Conservation (phyloP, 805 yeast species). For the Ogataea dorogensis region DNA sequence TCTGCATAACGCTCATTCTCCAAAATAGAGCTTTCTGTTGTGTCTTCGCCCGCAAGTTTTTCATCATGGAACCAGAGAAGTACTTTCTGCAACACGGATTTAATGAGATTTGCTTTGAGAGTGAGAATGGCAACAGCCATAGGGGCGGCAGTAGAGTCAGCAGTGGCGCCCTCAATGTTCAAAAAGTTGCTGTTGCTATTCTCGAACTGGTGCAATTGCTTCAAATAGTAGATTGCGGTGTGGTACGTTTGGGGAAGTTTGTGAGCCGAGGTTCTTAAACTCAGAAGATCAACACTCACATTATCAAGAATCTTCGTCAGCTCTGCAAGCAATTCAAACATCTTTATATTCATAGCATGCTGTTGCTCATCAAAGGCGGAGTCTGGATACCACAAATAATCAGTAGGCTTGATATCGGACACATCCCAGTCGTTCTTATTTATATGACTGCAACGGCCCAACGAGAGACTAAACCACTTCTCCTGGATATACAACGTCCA, state of each 20-base stretch:
- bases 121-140: slow-evolving; percentile 14
- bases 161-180: slow-evolving; percentile 5
- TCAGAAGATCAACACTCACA: slow-evolving; percentile 8
- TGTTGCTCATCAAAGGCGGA: slow-evolving; percentile 11
- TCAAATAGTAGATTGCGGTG: slow-evolving; percentile 3
- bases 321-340: slow-evolving; percentile 11
- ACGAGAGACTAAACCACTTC: slow-evolving; percentile 17
- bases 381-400: slow-evolving; percentile 14
- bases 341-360: slow-evolving; percentile 10
- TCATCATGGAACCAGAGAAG: slow-evolving; percentile 6
- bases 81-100: slow-evolving; percentile 12
- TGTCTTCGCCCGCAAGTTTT: slow-evolving; percentile 1
- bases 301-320: slow-evolving; percentile 16
- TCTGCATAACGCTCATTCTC: slow-evolving; percentile 4
- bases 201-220: slow-evolving; percentile 6
- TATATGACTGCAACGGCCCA: slow-evolving; percentile 18
- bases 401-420: slow-evolving; percentile 10
- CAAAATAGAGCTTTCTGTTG: slow-evolving; percentile 1
- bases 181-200: slow-evolving; percentile 7
- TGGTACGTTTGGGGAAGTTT: slow-evolving; percentile 5
- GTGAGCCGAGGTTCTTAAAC: slow-evolving; percentile 4
- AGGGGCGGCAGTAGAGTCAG: slow-evolving; percentile 8
- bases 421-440: slow-evolving; percentile 18
- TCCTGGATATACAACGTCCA: slow-evolving; percentile 20
- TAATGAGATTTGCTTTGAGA: slow-evolving; percentile 5